These are phyloP conservation scores for Ligustrum vulgare DNA, from an alignment of 257 asterid species.

Conservation along the genomic window DNA sequence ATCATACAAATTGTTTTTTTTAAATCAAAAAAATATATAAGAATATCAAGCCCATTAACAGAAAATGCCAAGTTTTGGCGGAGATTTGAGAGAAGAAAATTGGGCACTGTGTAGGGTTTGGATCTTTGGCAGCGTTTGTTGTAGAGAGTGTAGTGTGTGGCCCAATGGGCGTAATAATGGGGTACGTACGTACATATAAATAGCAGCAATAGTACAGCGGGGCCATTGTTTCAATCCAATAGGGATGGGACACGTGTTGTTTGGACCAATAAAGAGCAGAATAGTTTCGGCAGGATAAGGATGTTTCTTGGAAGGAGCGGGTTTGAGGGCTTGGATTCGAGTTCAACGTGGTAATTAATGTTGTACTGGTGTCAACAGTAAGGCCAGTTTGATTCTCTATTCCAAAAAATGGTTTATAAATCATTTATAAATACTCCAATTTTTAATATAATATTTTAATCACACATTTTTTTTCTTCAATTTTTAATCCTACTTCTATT, in stretches of 20 bases:
- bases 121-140: neutral
- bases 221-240: slow-evolving; percentile 2
- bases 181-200: slow-evolving; percentile 17
- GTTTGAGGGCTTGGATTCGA: neutral
- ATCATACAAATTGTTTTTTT: slow-evolving; percentile 26
- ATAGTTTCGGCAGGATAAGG: neutral
- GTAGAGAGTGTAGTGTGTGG: neutral
- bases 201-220: slow-evolving; percentile 24
- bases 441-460: too few species aligned
- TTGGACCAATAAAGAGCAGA: slow-evolving; percentile 24
- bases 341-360: neutral
- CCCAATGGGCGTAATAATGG: slow-evolving; percentile 21
- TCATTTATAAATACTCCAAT: too few species aligned
- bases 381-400: too few species aligned
- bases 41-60: slow-evolving; percentile 8
- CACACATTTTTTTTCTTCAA: too few species aligned
- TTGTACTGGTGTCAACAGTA: too few species aligned
- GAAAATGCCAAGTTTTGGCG: neutral
- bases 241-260: slow-evolving; percentile 22
- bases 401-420: too few species aligned
- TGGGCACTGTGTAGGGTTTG: slow-evolving; percentile 21
- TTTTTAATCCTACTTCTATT: too few species aligned
- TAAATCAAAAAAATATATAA: neutral
- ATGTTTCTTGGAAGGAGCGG: slow-evolving; percentile 7
- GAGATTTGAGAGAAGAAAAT: neutral